Base-by-base conservation (phyloP, 768 basidiomycete species). In the Leucosporidium creatinivorum region DNA sequence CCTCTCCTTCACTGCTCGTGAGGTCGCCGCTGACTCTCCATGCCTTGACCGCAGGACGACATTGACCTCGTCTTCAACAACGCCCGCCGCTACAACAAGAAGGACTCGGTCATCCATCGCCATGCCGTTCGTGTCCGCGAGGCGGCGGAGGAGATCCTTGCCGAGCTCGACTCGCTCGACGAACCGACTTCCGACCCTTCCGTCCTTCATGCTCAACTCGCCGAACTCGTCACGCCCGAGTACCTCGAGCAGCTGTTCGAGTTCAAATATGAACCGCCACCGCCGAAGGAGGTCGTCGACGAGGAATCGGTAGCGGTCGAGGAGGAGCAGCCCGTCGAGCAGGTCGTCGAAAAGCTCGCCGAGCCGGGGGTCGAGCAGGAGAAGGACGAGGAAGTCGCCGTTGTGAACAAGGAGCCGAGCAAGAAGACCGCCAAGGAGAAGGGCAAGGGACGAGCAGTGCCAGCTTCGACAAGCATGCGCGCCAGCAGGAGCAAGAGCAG, bases 31-130 rank as follows among this genome's bases (percentile, higher is more conserved):
- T 19, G 13, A 59, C 51, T 50, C 5, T 26, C 44, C 48, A 28
- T 6, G 30, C 61, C 28, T 58, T 65, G 19, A 31, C n/a, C 28
- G 33, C 65, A 74, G 75, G 60, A 83, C 52, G 96, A 98, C 76
- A 87, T 87, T 21, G 84, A 86, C 69, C 81, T 96, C 63, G 84
- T 98, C 62, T 90, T 91, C 75, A 85, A 90, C 72, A 99, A 99
- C 75, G 96, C 93, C 79, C 82, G 86, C 64, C 77, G 81, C 61
- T 98, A 94, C 79, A 99, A 99, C 77, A 84, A 85, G 69, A 79
- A 84, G 0, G 87, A 85, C n/a, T 86, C 88, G 0, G 70, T 82
- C 0, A 86, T 86, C 75, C 84, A 89, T 79, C 87, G 85, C 73
- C 79, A 83, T 8, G 93, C 94, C 0, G 77, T 81, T 21, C 80